Percentiles rank a stretch among this genome's conserved stretches.
phyloP scores from a whole-genome alignment of 495 filamentous ascomycete genomes.

The Elasticomyces elasticus region DNA sequence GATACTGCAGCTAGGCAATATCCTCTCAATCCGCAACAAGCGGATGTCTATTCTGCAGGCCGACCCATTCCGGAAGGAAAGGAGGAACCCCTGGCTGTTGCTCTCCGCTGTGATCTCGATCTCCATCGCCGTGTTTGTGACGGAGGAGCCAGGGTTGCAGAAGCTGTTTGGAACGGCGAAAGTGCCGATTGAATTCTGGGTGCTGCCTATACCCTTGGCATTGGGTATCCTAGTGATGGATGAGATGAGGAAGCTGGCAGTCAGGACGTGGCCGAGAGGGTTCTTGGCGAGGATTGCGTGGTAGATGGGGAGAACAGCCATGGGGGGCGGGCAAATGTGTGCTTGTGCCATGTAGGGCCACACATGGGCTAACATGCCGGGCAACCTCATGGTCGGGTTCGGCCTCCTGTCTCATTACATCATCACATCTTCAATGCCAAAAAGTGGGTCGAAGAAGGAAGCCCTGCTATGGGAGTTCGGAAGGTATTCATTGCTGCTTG shows the following conservation, averaged over 20 bases:
- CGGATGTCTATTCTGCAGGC: constrained; percentile 57
- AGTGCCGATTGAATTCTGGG: constrained; percentile 43
- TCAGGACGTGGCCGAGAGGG: constrained; percentile 38
- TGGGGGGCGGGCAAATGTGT: too few relatives aligned
- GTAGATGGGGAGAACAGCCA: too few relatives aligned
- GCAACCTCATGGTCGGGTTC: too few relatives aligned
- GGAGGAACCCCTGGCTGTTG: constrained; percentile 43
- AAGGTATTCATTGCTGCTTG: too few relatives aligned
- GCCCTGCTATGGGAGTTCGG: too few relatives aligned
- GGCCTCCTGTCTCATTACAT: too few relatives aligned
- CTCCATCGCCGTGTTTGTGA: constrained; percentile 43
- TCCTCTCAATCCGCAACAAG: constrained; percentile 54
- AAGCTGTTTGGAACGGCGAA: constrained; percentile 38
- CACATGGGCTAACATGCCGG: too few relatives aligned
- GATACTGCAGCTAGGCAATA: constrained; percentile 64
- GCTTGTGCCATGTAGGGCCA: too few relatives aligned
- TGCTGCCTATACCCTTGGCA: constrained; percentile 41
- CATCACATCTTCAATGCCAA: too few relatives aligned
- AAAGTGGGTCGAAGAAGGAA: too few relatives aligned
- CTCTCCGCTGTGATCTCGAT: constrained; percentile 37
- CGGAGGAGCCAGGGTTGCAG: constrained; percentile 42
- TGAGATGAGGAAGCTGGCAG: constrained; percentile 37
- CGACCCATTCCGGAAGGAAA: constrained; percentile 39
- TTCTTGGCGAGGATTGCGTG: constrained; percentile 38
- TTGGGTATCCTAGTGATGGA: constrained; percentile 45